phyloP scores from a whole-genome alignment of 257 asterid species.

The Penstemon newberryi region DNA sequence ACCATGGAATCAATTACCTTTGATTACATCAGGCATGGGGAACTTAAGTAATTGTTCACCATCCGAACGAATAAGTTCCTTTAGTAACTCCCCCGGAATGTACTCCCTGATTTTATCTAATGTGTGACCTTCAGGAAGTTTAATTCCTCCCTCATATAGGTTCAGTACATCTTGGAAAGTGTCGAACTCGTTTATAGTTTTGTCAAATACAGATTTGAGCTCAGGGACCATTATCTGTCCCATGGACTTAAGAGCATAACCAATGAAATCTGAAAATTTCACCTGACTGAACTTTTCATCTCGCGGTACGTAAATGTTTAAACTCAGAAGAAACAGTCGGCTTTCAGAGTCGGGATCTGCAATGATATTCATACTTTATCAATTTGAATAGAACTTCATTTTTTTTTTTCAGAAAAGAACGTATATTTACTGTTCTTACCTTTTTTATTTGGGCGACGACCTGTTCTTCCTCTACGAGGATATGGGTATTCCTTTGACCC shows the following conservation, averaged over 20 bases:
- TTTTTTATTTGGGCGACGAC: constrained; percentile 68
- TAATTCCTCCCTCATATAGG: constrained; percentile 60
- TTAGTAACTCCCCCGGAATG: constrained; percentile 68
- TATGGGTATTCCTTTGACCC: constrained; percentile 69
- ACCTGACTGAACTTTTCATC: constrained; percentile 75
- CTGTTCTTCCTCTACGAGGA: constrained; percentile 85
- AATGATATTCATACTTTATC: background rate
- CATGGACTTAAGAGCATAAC: constrained; percentile 69
- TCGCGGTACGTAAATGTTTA: constrained; percentile 70
- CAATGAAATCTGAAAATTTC: constrained; percentile 83
- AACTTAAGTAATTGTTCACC: constrained; percentile 63
- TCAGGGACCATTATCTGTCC: constrained; percentile 75
- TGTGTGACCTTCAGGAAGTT: constrained; percentile 49
- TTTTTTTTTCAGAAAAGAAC: background rate
- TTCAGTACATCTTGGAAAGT: constrained; percentile 65
- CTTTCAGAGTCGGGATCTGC: constrained; percentile 76
- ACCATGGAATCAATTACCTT: constrained; percentile 40
- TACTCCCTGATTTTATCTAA: constrained; percentile 42
- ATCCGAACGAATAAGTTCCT: constrained; percentile 65
- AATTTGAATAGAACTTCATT: background rate
- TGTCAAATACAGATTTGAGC: constrained; percentile 59
- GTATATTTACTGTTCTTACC: constrained; percentile 37
- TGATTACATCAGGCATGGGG: constrained; percentile 79
- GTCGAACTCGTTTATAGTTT: constrained; percentile 84
- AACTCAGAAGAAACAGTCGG: constrained; percentile 55